Evolutionary conservation across 805 yeast genomes (phyloP).

Genomic region (Candida manassasensis): DNA sequence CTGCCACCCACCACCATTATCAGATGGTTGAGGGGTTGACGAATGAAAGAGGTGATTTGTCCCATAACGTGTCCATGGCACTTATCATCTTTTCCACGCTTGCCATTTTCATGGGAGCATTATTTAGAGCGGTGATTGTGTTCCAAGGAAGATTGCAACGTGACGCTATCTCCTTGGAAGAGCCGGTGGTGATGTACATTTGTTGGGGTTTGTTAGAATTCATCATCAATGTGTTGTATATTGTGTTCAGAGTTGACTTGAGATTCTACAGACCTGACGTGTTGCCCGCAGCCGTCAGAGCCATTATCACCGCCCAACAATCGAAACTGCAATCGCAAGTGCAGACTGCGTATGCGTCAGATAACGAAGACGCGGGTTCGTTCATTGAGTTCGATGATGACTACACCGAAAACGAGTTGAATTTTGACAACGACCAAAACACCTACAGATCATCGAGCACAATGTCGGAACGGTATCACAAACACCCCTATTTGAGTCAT

Average conservation of each 20-base stretch:
- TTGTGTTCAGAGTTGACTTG: slow-evolving; percentile 65
- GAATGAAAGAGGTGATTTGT: slow-evolving; percentile 39
- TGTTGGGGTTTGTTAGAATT: slow-evolving; percentile 67
- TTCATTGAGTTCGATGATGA: slow-evolving; percentile 2
- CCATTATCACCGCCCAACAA: slow-evolving; percentile 41
- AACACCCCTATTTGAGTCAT: neutral
- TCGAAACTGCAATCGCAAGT: slow-evolving; percentile 22
- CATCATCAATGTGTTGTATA: slow-evolving; percentile 50
- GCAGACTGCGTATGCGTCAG: slow-evolving; percentile 22
- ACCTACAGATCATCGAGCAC: neutral
- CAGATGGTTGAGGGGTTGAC: slow-evolving; percentile 36
- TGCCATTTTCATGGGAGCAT: slow-evolving; percentile 47
- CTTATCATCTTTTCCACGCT: slow-evolving; percentile 46
- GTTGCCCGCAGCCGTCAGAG: slow-evolving; percentile 36
- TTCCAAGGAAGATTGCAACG: slow-evolving; percentile 16
- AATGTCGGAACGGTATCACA: neutral
- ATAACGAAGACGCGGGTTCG: slow-evolving; percentile 19
- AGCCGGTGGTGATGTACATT: slow-evolving; percentile 59
- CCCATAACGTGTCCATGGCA: slow-evolving; percentile 50
- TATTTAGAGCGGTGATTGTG: slow-evolving; percentile 37
- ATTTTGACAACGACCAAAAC: slow-evolving; percentile 2
- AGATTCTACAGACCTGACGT: slow-evolving; percentile 77
- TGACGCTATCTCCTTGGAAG: slow-evolving; percentile 20
- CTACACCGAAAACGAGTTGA: slow-evolving; percentile 1
- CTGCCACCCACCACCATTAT: slow-evolving; percentile 46